Conservation (phyloP, 176 grass and related monocot genomes). For the Echinochloa phyllopogon region DNA sequence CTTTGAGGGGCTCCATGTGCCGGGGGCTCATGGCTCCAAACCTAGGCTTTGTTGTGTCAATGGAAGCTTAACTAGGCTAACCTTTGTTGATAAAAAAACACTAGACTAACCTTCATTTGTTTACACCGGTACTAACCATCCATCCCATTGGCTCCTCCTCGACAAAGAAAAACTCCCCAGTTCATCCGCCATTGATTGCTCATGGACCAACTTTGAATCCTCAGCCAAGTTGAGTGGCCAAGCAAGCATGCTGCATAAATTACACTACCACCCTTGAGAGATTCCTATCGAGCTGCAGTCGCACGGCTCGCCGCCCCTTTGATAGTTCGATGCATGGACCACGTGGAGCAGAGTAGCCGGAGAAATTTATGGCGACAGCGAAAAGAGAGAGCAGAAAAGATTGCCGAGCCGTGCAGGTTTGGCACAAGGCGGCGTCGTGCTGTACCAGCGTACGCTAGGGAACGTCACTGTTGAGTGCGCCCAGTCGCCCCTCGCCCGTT, state of each 20-base stretch:
- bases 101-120: conserved; percentile 11
- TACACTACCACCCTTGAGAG: background rate
- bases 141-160: background rate
- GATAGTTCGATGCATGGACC: conserved; percentile 35
- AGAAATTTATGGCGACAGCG: background rate
- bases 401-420: conserved; percentile 3
- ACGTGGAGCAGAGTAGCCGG: conserved; percentile 7
- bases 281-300: conserved; percentile 15
- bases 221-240: background rate
- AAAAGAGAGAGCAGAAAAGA: background rate
- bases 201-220: background rate
- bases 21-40: conserved; percentile 40
- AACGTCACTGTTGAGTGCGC: background rate
- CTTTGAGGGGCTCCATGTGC: conserved; percentile 46
- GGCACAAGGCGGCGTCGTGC: background rate
- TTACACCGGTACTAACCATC: conserved; percentile 2
- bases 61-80: conserved; percentile 16
- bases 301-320: background rate
- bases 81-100: no score
- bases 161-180: background rate
- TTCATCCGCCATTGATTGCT: background rate
- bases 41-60: background rate
- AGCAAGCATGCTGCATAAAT: conserved; percentile 5
- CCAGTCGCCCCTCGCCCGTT: background rate
- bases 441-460: background rate